Evolutionary conservation across 441 rosid genomes (phyloP), one percentile per base, ranked within the genome.

Genomic region (Pelargonium cotyledonis): DNA sequence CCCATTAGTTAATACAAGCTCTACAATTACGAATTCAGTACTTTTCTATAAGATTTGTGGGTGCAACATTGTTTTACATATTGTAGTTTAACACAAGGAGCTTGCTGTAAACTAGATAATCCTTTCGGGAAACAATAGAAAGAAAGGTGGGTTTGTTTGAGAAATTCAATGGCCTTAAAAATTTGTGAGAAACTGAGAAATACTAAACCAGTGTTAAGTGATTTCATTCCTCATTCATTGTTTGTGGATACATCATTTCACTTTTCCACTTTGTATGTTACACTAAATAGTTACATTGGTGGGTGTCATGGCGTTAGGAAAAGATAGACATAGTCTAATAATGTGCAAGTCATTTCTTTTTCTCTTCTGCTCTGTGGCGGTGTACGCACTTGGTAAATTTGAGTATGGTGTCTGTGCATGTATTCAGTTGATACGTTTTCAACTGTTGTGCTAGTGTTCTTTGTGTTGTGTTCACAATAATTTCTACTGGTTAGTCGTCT

Each of bases 131-230:
- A 10, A 46, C 10, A 14, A 47, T 10, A 10, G 55, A 12, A 47
- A 47, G 14, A 11, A 10, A 47, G 55, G 5, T 47, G n/a, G 49
- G 49, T 8, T 8, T 8, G 12, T 44, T 44, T 44, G 49, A 44
- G 12, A 44, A 8, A 8, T 44, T 7, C 49, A 44, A 44, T 8
- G 49, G 49, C 49, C 9, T 44, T 44, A 44, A 44, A 44, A 44
- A 44, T 8, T 44, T 44, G 31, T 26, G 3, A 26, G 31, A 26
- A 26, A 26, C 31, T 12, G 16, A 47, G 55, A 12, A 12, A 11
- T n/a, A 47, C 55, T 47, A 47, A 47, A 47, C 55, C 55, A n/a
- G 55, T 47, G n/a, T 8, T 46, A n/a, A 47, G 55, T 47, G 55
- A 47, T 10, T 47, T 4, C 55, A 10, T 12, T 47, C 55, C 55